Percentiles rank a stretch among this genome's conserved stretches.
Conservation (phyloP, 225 moss, liverwort and hornwort genomes). For the Takakia lepidozioides region DNA sequence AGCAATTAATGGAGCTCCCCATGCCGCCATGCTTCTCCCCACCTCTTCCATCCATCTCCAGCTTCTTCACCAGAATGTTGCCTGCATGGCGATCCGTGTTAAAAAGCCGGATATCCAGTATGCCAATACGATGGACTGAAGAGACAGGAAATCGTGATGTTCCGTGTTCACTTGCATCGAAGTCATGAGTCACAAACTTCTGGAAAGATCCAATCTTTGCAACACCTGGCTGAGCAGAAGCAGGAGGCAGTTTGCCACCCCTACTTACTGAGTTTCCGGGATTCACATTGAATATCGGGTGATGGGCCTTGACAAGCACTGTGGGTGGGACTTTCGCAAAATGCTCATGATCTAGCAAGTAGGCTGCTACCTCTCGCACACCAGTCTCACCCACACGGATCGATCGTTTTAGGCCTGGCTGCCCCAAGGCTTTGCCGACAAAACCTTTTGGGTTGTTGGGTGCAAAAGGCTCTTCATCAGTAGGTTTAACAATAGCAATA, state of each 20-base stretch:
- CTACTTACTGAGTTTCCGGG: conserved; percentile 15
- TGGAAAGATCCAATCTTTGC: conserved; percentile 86
- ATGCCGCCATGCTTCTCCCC: background rate
- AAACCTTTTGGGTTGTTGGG: conserved; percentile 95
- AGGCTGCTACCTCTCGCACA: conserved; percentile 91
- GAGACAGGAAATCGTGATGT: conserved; percentile 77
- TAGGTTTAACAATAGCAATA: conserved; percentile 82
- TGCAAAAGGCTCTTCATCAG: conserved; percentile 93
- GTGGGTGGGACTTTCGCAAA: conserved; percentile 87
- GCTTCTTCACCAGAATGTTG: conserved; percentile 79
- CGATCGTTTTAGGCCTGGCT: conserved; percentile 81
- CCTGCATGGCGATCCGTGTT: conserved; percentile 94
- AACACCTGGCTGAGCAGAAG: conserved; percentile 10
- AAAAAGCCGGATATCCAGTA: conserved; percentile 71
- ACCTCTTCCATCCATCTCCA: conserved; percentile 28
- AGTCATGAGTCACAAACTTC: conserved; percentile 84
- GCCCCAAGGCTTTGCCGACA: conserved; percentile 64
- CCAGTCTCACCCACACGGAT: conserved; percentile 96
- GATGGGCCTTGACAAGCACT: conserved; percentile 70
- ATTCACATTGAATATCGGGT: conserved; percentile 71
- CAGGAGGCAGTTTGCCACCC: conserved; percentile 7
- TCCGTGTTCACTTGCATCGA: conserved; percentile 73
- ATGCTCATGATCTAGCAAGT: conserved; percentile 68
- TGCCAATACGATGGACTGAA: conserved; percentile 81
- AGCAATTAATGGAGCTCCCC: conserved; percentile 3